A percentile compares a stretch with the other conserved stretches of the same genome.
These are phyloP conservation scores for Caloboletus inedulis DNA, from an alignment of 1,284 basidiomycete species.

Conservation along the genomic window DNA sequence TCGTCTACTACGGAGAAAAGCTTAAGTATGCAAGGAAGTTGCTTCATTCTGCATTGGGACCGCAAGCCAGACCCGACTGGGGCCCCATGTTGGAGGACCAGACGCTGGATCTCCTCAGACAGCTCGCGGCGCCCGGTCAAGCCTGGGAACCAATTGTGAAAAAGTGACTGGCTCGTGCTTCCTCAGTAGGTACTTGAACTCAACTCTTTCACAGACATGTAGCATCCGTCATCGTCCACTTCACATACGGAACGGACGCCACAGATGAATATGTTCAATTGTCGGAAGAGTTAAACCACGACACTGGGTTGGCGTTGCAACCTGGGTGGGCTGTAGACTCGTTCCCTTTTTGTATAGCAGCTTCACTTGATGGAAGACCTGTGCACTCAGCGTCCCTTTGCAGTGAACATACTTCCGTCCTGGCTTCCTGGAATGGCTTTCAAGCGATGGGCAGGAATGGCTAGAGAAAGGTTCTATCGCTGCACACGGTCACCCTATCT, in stretches of 20 bases:
- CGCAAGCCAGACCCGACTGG: constrained; percentile 1
- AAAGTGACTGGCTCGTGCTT: not conserved
- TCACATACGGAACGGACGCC: constrained; percentile 10
- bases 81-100: constrained; percentile 12
- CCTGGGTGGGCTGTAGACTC: constrained; percentile 14
- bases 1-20: constrained; percentile 13
- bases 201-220: constrained; percentile 9
- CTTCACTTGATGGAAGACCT: not conserved
- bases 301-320: constrained; percentile 13
- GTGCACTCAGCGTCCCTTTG: not conserved
- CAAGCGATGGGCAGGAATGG: constrained; percentile 11
- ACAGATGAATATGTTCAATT: constrained; percentile 13
- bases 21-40: constrained; percentile 12
- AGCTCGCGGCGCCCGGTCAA: not conserved
- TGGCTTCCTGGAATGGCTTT: constrained; percentile 21
- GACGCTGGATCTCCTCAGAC: constrained; percentile 7
- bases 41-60: constrained; percentile 10
- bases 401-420: constrained; percentile 8
- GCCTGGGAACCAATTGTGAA: constrained; percentile 6
- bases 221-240: constrained; percentile 13
- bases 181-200: not conserved
- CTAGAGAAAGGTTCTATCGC: constrained; percentile 11
- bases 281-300: constrained; percentile 6
- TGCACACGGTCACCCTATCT: constrained; percentile 9
- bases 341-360: constrained; percentile 8